Evolutionary conservation across 1,139 yeast genomes (phyloP).

Genomic region (Saccharomyces hybrid): DNA sequence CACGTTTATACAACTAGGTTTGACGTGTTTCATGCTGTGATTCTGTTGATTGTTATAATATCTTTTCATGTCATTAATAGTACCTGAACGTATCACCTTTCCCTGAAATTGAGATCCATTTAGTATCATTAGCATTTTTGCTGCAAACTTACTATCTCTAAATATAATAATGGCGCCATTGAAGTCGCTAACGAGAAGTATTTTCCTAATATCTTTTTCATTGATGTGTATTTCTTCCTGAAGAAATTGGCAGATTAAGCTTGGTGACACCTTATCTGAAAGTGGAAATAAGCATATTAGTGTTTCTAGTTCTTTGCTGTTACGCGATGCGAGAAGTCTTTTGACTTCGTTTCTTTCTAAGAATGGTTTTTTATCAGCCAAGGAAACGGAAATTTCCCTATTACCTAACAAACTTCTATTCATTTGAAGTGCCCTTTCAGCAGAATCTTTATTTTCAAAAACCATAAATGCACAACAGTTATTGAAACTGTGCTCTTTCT

Average conservation of each 20-base stretch:
- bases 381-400: constrained; percentile 38
- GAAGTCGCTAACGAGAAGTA: constrained; percentile 43
- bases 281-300: constrained; percentile 42
- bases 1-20: background rate
- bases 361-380: constrained; percentile 35
- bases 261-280: constrained; percentile 39
- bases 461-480: constrained; percentile 55
- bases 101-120: constrained; percentile 39
- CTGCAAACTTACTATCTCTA: constrained; percentile 41
- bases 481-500: constrained; percentile 24
- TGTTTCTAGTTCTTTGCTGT: constrained; percentile 28
- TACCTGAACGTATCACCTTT: constrained; percentile 33
- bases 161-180: constrained; percentile 51
- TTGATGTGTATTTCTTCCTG: constrained; percentile 35
- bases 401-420: constrained; percentile 37
- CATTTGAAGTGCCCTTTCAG: constrained; percentile 36
- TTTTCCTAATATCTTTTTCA: constrained; percentile 23
- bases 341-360: constrained; percentile 28
- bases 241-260: constrained; percentile 36
- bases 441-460: constrained; percentile 36
- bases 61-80: constrained; percentile 33
- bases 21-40: background rate
- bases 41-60: constrained; percentile 1
- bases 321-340: constrained; percentile 19
- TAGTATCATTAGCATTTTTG: constrained; percentile 47